These are phyloP conservation scores for Candida namnaoensis DNA, from an alignment of 805 yeast genomes.

Conservation along the genomic window DNA sequence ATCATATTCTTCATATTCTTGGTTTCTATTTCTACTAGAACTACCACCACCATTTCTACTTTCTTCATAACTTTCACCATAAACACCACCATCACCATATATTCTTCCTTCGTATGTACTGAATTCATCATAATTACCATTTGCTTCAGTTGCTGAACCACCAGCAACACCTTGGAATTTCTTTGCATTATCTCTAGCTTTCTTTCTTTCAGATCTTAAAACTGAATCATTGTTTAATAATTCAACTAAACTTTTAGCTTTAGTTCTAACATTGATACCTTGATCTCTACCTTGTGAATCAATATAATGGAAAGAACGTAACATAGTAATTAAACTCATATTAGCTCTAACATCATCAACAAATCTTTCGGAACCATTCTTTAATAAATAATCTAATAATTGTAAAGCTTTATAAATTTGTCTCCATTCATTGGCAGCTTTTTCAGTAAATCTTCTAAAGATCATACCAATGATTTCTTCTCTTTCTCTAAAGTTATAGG, in stretches of 20 bases:
- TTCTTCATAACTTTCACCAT: conserved; percentile 58
- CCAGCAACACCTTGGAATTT: conserved; percentile 80
- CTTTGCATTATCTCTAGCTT: conserved; percentile 78
- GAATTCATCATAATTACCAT: conserved; percentile 40
- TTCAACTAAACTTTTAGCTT: conserved; percentile 67
- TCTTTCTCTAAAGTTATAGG: conserved; percentile 76
- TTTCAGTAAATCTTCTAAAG: conserved; percentile 88
- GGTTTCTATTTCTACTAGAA: conserved; percentile 5
- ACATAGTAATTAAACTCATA: conserved; percentile 71
- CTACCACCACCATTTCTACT: conserved; percentile 35
- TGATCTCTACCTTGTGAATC: conserved; percentile 94
- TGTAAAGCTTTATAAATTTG: conserved; percentile 94
- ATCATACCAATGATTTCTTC: conserved; percentile 74
- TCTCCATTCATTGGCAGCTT: conserved; percentile 95
- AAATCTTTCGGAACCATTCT: conserved; percentile 90
- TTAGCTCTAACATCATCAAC: conserved; percentile 92
- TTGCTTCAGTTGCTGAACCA: conserved; percentile 29
- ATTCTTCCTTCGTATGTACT: conserved; percentile 38
- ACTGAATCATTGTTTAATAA: conserved; percentile 68
- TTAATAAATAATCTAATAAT: conserved; percentile 81
- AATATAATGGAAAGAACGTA: conserved; percentile 87
- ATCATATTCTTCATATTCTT: conserved; percentile 56
- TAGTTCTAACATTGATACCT: conserved; percentile 89
- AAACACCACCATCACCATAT: conserved; percentile 67
- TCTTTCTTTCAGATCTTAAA: conserved; percentile 79